Conservation (phyloP, 2,329 filamentous ascomycete species). For the Clarireedia monteithiana region DNA sequence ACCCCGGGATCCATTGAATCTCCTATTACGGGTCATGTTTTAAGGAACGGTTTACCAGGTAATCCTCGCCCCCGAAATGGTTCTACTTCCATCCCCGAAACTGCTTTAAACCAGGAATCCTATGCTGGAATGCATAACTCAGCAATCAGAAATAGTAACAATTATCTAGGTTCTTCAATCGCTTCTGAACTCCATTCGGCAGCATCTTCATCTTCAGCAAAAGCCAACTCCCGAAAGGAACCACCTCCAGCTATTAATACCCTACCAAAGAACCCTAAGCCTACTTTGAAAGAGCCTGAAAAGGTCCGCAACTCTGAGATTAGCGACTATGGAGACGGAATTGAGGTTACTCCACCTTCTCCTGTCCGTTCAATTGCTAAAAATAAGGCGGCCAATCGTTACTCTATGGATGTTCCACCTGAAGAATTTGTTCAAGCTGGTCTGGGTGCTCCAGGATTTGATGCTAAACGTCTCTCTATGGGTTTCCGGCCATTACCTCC, state of each 20-base stretch:
- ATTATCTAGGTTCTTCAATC: slow-evolving; percentile 26
- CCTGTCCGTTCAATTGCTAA: slow-evolving; percentile 28
- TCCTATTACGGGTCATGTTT: slow-evolving; percentile 5
- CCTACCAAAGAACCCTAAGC: slow-evolving; percentile 27
- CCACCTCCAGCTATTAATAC: slow-evolving; percentile 18
- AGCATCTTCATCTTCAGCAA: slow-evolving; percentile 6
- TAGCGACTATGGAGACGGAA: slow-evolving; percentile 47
- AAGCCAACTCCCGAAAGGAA: slow-evolving; percentile 7
- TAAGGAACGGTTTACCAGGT: slow-evolving; percentile 18
- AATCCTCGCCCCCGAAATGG: slow-evolving; percentile 12
- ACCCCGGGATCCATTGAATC: not conserved
- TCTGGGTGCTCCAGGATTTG: slow-evolving; percentile 47
- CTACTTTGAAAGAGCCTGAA: slow-evolving; percentile 30
- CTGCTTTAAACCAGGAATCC: slow-evolving; percentile 12
- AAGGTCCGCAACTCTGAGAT: slow-evolving; percentile 37
- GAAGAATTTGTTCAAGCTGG: slow-evolving; percentile 32
- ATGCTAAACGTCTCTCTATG: slow-evolving; percentile 55
- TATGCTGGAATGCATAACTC: slow-evolving; percentile 10
- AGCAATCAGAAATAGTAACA: slow-evolving; percentile 24
- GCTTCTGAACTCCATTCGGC: slow-evolving; percentile 2
- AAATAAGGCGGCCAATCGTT: slow-evolving; percentile 23
- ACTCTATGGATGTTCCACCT: slow-evolving; percentile 30
- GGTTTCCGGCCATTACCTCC: slow-evolving; percentile 81
- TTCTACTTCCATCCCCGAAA: slow-evolving; percentile 8
- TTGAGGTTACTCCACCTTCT: slow-evolving; percentile 37